Evolutionary conservation across 2,329 filamentous ascomycete species (phyloP).

Genomic region (Capronia epimyces): DNA sequence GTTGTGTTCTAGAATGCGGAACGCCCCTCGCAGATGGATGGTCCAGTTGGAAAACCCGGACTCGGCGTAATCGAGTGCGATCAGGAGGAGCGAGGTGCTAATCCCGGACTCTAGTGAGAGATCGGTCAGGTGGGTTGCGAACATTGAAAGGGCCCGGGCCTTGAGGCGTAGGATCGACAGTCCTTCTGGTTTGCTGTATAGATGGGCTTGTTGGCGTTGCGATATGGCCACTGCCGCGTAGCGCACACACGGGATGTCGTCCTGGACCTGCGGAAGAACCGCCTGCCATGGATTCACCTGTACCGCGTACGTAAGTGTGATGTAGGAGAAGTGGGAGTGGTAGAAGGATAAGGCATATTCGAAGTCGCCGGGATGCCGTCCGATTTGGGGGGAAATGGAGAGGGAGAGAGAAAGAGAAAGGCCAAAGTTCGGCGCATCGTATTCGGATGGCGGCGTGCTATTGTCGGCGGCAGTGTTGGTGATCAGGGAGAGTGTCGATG

Average conservation of each 20-base stretch:
- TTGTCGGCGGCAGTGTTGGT: background rate
- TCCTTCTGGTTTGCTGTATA: slow-evolving; percentile 13
- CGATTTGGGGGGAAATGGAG: slow-evolving; percentile 10
- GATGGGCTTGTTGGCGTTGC: slow-evolving; percentile 22
- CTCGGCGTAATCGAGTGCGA: slow-evolving; percentile 23
- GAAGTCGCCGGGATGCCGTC: slow-evolving; percentile 7
- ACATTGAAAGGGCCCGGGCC: slow-evolving; percentile 16
- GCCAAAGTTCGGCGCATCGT: background rate
- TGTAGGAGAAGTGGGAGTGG: slow-evolving; percentile 20
- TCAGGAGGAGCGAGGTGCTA: slow-evolving; percentile 18
- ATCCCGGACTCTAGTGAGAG: slow-evolving; percentile 21
- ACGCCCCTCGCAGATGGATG: slow-evolving; percentile 22
- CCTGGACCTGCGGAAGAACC: slow-evolving; percentile 16
- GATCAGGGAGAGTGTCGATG: slow-evolving; percentile 5
- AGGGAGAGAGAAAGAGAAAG: background rate
- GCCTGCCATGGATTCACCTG: slow-evolving; percentile 24
- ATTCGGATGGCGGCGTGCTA: slow-evolving; percentile 1
- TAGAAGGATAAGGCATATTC: slow-evolving; percentile 19
- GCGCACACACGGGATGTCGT: slow-evolving; percentile 20
- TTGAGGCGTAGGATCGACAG: slow-evolving; percentile 19
- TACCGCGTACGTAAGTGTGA: slow-evolving; percentile 22
- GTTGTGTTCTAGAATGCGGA: slow-evolving; percentile 19
- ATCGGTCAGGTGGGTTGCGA: slow-evolving; percentile 17
- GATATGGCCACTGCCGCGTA: slow-evolving; percentile 21
- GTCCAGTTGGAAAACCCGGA: slow-evolving; percentile 21